Base-by-base conservation (phyloP, 1,139 yeast species). In the Hyphopichia fennica region DNA sequence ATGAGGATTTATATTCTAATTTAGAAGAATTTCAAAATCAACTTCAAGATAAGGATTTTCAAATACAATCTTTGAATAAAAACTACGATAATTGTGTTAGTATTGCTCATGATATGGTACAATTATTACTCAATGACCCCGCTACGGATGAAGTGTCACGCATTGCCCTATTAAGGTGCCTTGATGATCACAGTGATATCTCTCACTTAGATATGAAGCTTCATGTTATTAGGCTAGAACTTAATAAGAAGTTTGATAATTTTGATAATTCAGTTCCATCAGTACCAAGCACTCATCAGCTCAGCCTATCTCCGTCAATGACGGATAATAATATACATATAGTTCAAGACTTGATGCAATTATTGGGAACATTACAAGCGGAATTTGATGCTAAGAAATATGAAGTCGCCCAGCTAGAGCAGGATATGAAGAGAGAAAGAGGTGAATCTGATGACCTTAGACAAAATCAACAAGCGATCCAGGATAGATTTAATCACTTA, bases 1-100 rank as follows among this genome's bases (percentile, higher is more conserved):
- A 72, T 44, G 67, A 71, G 41, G 77, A 72, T 38, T 56, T 73
- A 36, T 67, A 68, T 45, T 53, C 57, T 11, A 72, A 58, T 43
- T 55, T 72, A 34, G 75, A 70, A 44, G 54, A 52, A 2, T 69
- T 67, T 45, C 68, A 72, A 43, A 43, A 49, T n/a, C 62, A 62
- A 37, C 44, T 65, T 13, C 56, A 57, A 19, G 54, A 57, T 15
- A 62, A 67, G 43, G 70, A 69, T 28, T 37, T 34, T 4, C 53
- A 50, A 22, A 37, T 64, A 2, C 46, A 46, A 4, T 45, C 52
- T 17, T 35, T 54, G 14, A 51, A 54, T 18, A 47, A 47, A 18
- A 50, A 43, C 18, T 41, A 61, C 1, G 53, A 53, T 2, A 43
- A 50, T 11, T 54, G 61, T 39, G 45, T 55, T 8, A 39, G 33